Conservation (phyloP, 2,329 filamentous ascomycete species). For the Ampelomyces quisqualis region DNA sequence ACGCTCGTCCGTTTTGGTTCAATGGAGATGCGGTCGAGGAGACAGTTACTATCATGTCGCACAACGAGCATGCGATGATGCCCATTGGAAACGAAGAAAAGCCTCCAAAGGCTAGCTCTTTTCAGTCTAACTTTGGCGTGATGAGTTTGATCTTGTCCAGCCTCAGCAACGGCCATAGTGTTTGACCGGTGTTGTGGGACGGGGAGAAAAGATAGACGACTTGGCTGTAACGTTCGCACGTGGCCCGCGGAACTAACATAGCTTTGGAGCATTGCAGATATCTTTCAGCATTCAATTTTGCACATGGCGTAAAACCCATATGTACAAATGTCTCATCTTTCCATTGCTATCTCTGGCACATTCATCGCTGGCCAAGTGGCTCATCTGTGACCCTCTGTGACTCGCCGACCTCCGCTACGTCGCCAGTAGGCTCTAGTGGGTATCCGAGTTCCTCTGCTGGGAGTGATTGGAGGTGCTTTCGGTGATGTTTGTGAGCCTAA, state of each 20-base stretch:
- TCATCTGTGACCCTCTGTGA: conserved; percentile 61
- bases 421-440: conserved; percentile 66
- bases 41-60: no score
- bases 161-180: no score
- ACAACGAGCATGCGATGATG: no score
- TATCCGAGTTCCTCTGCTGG: conserved; percentile 76
- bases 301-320: background rate
- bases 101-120: no score
- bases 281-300: background rate
- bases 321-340: background rate
- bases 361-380: conserved; percentile 61
- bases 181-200: no score
- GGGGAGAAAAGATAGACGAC: no score
- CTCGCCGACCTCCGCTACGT: conserved; percentile 60
- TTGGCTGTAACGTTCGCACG: no score
- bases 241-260: background rate
- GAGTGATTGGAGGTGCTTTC: conserved; percentile 78
- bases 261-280: background rate
- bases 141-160: no score
- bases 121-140: no score
- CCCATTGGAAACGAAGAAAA: no score
- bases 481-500: conserved; percentile 88
- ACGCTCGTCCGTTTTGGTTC: no score
- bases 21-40: no score
- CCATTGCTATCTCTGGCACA: background rate